These are phyloP conservation scores for Cryptosporidium ubiquitum DNA, from an alignment of 169 alveolate genomes.

Conservation along the genomic window DNA sequence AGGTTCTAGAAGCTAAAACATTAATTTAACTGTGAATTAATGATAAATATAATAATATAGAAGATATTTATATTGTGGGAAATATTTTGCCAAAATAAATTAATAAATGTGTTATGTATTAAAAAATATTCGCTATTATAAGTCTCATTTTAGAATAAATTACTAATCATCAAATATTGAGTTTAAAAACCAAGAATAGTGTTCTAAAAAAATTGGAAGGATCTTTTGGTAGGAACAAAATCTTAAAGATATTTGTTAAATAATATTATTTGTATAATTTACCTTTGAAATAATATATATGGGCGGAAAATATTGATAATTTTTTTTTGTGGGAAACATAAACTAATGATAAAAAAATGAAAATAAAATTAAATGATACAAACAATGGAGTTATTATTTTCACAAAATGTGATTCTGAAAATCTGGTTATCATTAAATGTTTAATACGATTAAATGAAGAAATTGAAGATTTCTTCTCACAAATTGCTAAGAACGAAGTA, in stretches of 20 bases:
- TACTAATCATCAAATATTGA: background rate
- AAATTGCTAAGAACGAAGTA: background rate
- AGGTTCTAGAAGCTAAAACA: background rate
- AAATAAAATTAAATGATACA: background rate
- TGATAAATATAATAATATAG: no score
- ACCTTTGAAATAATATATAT: no score
- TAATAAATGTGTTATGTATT: background rate
- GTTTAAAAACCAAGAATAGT: no score
- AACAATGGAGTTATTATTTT: conserved; percentile 8
- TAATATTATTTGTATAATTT: no score
- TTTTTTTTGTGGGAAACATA: background rate
- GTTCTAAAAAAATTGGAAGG: background rate
- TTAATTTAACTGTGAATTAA: no score
- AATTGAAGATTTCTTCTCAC: background rate
- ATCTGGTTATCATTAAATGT: background rate
- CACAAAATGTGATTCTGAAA: background rate
- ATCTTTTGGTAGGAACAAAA: background rate
- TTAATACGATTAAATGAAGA: background rate
- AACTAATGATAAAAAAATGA: background rate
- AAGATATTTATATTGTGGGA: background rate
- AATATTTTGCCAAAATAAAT: no score
- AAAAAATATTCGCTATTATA: no score
- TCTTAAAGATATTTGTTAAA: no score
- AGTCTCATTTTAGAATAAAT: background rate
- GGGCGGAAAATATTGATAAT: background rate